phyloP scores from a whole-genome alignment of 371 early-diverging fungal species.

The Thermomucor indicae-seudaticae region DNA sequence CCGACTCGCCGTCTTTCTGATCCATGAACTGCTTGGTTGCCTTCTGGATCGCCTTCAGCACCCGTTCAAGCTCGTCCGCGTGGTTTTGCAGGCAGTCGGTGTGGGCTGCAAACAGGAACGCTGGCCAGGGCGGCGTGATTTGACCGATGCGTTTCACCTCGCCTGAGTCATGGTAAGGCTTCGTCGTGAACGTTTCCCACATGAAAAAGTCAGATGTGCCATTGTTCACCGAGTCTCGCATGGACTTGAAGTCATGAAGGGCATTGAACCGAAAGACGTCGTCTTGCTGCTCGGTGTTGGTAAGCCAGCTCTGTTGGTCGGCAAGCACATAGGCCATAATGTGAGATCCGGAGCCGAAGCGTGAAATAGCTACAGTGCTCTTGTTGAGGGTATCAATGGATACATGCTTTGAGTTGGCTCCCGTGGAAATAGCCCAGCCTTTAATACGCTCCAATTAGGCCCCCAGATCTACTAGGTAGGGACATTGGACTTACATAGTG shows the following conservation, averaged over 20 bases:
- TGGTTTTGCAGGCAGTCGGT: conserved; percentile 32
- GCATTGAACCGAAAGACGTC: conserved; percentile 56
- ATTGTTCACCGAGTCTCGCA: conserved; percentile 69
- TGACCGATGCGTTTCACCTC: conserved; percentile 70
- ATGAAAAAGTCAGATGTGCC: conserved; percentile 71
- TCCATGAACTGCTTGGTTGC: conserved; percentile 49
- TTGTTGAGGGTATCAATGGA: conserved; percentile 57
- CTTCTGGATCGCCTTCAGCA: conserved; percentile 40
- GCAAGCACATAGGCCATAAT: conserved; percentile 81
- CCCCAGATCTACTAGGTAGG: not conserved
- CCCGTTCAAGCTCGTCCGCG: conserved; percentile 10
- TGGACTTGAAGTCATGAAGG: conserved; percentile 65
- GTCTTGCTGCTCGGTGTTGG: conserved; percentile 12
- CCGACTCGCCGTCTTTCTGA: conserved; percentile 42
- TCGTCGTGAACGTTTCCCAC: conserved; percentile 87
- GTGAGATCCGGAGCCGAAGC: conserved; percentile 81
- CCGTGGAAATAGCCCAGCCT: conserved; percentile 74
- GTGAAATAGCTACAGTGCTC: conserved; percentile 67
- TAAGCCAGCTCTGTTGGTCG: conserved; percentile 67
- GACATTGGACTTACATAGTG: conserved; percentile 54
- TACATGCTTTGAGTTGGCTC: conserved; percentile 40
- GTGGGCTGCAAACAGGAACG: conserved; percentile 77
- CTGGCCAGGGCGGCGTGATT: conserved; percentile 88
- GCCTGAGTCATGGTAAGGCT: conserved; percentile 72
- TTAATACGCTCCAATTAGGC: not conserved